These are phyloP conservation scores for Tulasnella sp. DNA, from an alignment of 768 basidiomycete genomes.

Conservation along the genomic window DNA sequence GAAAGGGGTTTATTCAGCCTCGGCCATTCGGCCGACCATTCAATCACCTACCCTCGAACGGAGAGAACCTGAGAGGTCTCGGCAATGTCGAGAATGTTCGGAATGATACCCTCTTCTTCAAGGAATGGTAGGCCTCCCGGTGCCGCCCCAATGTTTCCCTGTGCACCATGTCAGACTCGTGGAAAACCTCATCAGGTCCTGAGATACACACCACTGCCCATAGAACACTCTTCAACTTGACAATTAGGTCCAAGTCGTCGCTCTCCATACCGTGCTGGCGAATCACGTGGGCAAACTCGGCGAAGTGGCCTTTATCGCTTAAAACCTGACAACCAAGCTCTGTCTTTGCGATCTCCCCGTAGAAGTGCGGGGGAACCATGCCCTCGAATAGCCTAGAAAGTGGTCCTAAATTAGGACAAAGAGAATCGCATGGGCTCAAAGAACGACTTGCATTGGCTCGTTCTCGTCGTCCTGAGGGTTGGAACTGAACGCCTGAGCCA, in stretches of 20 bases:
- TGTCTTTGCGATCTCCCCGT: slow-evolving; percentile 97
- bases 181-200: neutral
- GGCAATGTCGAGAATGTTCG: slow-evolving; percentile 84
- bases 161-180: neutral
- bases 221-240: slow-evolving; percentile 88
- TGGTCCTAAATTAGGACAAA: neutral
- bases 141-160: slow-evolving; percentile 94
- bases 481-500: slow-evolving; percentile 70
- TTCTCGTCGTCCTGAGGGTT: slow-evolving; percentile 60
- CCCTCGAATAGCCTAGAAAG: slow-evolving; percentile 67
- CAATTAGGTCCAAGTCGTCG: slow-evolving; percentile 75
- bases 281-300: slow-evolving; percentile 87
- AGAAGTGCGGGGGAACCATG: slow-evolving; percentile 90
- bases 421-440: neutral
- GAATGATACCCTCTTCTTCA: slow-evolving; percentile 92
- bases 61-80: slow-evolving; percentile 85
- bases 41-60: slow-evolving; percentile 73
- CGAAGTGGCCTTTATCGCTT: slow-evolving; percentile 84
- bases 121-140: slow-evolving; percentile 89
- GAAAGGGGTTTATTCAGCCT: neutral
- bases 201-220: slow-evolving; percentile 86
- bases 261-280: slow-evolving; percentile 80
- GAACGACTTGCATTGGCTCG: slow-evolving; percentile 47
- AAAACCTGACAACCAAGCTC: slow-evolving; percentile 89
- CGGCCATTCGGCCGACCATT: neutral